Evolutionary conservation across 1,139 yeast species (phyloP), one percentile per base, ranked within the genome.

Genomic region (Arxiozyma heterogenica): DNA sequence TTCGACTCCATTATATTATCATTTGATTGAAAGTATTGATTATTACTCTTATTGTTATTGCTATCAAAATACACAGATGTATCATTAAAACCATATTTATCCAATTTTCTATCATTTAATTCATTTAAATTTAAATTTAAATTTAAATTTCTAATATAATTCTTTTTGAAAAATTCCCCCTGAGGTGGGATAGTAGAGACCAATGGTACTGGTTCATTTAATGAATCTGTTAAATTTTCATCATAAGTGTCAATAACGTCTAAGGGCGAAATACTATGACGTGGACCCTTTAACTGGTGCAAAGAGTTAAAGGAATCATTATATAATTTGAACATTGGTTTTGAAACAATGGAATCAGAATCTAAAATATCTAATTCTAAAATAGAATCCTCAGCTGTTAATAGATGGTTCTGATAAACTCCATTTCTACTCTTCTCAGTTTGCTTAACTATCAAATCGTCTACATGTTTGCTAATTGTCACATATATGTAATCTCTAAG

Each of bases 401-500:
- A 49, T 45, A 56, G 43, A 21, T 43, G 46, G 2, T 53, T 23
- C 21, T 21, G 47, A 41, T 49, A 45, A 2, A 52, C 46, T 12
- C 46, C 55, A 12, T 49, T 45, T 43, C 25, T 23, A 21, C 38
- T 41, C 23, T 41, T 30, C 25, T 43, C 46, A 12, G 50, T 57
- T 49, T 60, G 60, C 51, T 55, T 61, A 23, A 58, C 57, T 18
- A 64, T 60, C 34, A 66, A 50, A 9, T 61, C 55, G 46, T 67
- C 66, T 18, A 67, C 62, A 34, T 64, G 64, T 17, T 59, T 53
- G 44, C 61, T 62, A 12, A 67, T 62, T 3, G 65, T 61, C 7
- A 61, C 57, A 49, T 67, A 66, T 17, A 65, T 64, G 47, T 57
- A 64, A 46, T 62, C 65, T 44, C 63, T 61, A 50, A 66, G 53